Evolutionary conservation across 148 eudicot species (phyloP).

Genomic region (Amaranthus hypochondriacus): DNA sequence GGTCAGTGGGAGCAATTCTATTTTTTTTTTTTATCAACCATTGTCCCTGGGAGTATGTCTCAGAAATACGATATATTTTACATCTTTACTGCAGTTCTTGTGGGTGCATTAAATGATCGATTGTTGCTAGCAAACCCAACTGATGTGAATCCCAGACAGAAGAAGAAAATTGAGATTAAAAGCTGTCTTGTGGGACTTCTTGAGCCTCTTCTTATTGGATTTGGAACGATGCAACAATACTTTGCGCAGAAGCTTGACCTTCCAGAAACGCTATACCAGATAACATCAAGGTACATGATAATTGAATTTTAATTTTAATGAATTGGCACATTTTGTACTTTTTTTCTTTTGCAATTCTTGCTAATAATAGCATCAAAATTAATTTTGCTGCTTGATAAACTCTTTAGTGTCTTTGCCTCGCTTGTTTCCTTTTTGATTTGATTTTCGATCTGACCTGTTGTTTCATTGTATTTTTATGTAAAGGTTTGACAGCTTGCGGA

Average conservation of each 20-base stretch:
- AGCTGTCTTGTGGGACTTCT: slow-evolving; percentile 95
- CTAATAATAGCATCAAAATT: background rate
- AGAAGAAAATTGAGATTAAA: slow-evolving; percentile 80
- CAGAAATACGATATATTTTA: too few relatives aligned
- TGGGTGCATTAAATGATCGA: slow-evolving; percentile 95
- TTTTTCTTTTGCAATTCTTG: background rate
- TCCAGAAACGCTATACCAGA: slow-evolving; percentile 83
- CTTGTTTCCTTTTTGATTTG: background rate
- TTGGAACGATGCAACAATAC: slow-evolving; percentile 89
- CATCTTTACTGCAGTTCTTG: slow-evolving; percentile 55
- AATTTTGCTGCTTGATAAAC: background rate
- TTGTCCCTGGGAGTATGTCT: background rate
- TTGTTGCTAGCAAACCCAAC: slow-evolving; percentile 85
- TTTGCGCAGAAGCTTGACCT: slow-evolving; percentile 96
- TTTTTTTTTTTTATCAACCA: background rate
- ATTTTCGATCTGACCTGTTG: slow-evolving; percentile 12
- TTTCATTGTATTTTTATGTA: slow-evolving; percentile 18
- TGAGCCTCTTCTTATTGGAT: slow-evolving; percentile 97
- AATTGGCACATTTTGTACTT: background rate
- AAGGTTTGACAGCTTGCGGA: slow-evolving; percentile 95
- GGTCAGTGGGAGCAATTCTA: too few relatives aligned
- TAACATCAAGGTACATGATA: slow-evolving; percentile 74
- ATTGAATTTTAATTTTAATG: slow-evolving; percentile 11
- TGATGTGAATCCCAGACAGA: slow-evolving; percentile 81
- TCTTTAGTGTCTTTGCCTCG: background rate